These are phyloP conservation scores for Clitopilus hobsonii DNA, from an alignment of 768 basidiomycete genomes.

Conservation along the genomic window DNA sequence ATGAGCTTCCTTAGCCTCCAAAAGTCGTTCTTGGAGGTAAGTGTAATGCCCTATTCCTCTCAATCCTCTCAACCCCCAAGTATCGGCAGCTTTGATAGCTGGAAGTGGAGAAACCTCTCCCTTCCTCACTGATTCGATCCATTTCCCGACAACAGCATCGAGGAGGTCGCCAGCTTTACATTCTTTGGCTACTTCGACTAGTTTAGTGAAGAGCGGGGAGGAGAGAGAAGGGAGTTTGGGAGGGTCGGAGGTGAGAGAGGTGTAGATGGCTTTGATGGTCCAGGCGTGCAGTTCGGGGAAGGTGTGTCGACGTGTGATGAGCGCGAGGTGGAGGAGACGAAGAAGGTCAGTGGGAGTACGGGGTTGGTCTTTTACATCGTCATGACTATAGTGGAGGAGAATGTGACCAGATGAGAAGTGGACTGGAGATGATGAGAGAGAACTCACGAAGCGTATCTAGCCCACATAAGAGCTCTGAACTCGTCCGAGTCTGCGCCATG, in stretches of 20 bases:
- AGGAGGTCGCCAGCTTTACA: slow-evolving; percentile 18
- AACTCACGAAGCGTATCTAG: slow-evolving; percentile 47
- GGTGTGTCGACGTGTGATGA: slow-evolving; percentile 45
- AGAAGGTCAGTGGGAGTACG: slow-evolving; percentile 32
- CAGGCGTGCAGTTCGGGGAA: slow-evolving; percentile 42
- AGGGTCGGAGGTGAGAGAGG: slow-evolving; percentile 17
- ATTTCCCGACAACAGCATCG: slow-evolving; percentile 18
- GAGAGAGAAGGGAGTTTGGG: slow-evolving; percentile 26
- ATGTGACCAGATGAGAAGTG: not conserved
- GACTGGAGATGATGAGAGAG: not conserved
- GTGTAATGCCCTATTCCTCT: slow-evolving; percentile 34
- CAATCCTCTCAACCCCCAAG: slow-evolving; percentile 21
- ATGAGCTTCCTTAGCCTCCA: slow-evolving; percentile 17
- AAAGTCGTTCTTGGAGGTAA: slow-evolving; percentile 28
- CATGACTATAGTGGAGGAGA: slow-evolving; percentile 26
- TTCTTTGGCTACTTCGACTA: slow-evolving; percentile 23
- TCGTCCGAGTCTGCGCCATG: slow-evolving; percentile 39
- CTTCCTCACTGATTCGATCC: slow-evolving; percentile 24
- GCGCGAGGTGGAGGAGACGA: slow-evolving; percentile 38
- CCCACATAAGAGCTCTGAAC: slow-evolving; percentile 50
- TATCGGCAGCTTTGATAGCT: slow-evolving; percentile 32
- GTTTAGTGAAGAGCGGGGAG: slow-evolving; percentile 25
- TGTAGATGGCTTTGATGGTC: slow-evolving; percentile 32
- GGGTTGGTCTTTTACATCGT: slow-evolving; percentile 39
- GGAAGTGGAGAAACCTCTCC: slow-evolving; percentile 29